Conservation (phyloP, 345 rosid genomes). For the Boechera stricta region DNA sequence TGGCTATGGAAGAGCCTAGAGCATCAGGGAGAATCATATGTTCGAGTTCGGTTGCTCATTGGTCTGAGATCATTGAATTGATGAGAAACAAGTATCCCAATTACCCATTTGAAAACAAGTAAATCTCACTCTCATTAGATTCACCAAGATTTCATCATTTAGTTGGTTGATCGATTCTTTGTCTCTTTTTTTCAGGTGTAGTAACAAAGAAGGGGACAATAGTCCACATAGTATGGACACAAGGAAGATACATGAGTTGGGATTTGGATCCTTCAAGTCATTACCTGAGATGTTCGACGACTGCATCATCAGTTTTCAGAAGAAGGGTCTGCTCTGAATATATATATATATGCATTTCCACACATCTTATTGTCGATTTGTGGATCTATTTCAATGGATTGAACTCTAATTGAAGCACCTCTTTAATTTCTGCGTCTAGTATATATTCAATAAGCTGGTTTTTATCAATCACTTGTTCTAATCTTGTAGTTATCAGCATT, state of each 20-base stretch:
- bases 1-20: slow-evolving; percentile 76
- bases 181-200: slow-evolving; percentile 48
- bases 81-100: slow-evolving; percentile 69
- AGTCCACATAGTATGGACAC: slow-evolving; percentile 83
- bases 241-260: slow-evolving; percentile 61
- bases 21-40: slow-evolving; percentile 81
- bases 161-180: background rate
- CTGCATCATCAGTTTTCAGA: slow-evolving; percentile 77
- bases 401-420: background rate
- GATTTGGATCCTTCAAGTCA: slow-evolving; percentile 63
- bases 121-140: background rate
- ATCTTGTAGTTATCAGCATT: slow-evolving; percentile 1
- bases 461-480: background rate
- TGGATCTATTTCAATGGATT: background rate
- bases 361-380: background rate
- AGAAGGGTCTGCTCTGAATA: slow-evolving; percentile 64
- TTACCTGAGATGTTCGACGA: slow-evolving; percentile 82
- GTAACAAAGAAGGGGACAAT: slow-evolving; percentile 66
- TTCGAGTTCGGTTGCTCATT: slow-evolving; percentile 76
- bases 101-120: slow-evolving; percentile 42
- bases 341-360: background rate
- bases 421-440: no score
- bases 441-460: slow-evolving; percentile 8
- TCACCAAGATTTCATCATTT: background rate
- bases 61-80: slow-evolving; percentile 77